Evolutionary conservation across 2,329 filamentous ascomycete genomes (phyloP).

Genomic region (Blastomyces parvus): DNA sequence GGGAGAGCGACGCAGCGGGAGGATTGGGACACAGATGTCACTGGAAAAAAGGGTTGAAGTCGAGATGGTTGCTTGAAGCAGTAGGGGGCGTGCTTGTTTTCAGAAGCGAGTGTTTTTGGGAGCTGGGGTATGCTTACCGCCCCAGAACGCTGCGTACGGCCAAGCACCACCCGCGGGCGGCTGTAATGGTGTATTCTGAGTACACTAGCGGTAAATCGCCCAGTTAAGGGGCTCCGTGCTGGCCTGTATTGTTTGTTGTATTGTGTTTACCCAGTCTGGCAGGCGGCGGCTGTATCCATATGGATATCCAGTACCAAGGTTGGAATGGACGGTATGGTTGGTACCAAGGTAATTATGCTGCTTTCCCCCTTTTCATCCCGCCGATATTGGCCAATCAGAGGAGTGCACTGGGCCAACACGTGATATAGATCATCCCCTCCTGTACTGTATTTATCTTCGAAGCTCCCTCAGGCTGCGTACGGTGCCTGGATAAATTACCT

Average conservation of each 20-base stretch:
- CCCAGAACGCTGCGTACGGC: neutral
- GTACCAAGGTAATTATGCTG: conserved; percentile 1
- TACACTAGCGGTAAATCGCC: neutral
- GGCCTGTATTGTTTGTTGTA: no score
- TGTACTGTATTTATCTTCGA: no score
- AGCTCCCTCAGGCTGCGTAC: no score
- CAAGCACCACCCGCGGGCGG: neutral
- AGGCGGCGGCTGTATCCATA: no score
- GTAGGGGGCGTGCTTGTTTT: conserved; percentile 4
- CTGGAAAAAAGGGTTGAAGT: conserved; percentile 6
- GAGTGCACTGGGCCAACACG: neutral
- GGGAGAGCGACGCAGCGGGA: conserved; percentile 12
- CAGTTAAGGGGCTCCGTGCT: neutral
- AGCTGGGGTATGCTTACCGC: neutral
- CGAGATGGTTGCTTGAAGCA: conserved; percentile 8
- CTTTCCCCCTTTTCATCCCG: conserved; percentile 5
- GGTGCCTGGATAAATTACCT: neutral
- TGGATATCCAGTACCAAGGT: no score
- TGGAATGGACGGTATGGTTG: neutral
- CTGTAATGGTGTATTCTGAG: neutral
- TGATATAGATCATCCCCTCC: conserved; percentile 5
- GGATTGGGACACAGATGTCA: conserved; percentile 13
- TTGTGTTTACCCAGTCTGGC: no score
- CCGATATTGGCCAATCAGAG: neutral
- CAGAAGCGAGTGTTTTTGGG: conserved; percentile 1